These are phyloP conservation scores for Neonectria sp. DNA, from an alignment of 2,329 filamentous ascomycete species.

Conservation along the genomic window DNA sequence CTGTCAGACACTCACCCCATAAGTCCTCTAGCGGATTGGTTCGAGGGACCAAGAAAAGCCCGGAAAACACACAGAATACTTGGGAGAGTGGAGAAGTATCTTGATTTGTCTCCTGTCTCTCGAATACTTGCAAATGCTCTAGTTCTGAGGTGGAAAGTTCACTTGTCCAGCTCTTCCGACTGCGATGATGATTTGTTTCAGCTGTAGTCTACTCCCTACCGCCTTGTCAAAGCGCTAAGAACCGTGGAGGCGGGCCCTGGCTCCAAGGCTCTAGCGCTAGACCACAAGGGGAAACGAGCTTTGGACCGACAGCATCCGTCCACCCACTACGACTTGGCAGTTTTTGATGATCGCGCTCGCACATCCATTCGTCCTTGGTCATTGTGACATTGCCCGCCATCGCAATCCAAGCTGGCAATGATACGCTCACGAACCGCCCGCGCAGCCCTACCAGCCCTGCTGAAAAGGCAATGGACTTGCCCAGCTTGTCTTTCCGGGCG, in stretches of 20 bases:
- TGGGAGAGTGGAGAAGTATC: not conserved
- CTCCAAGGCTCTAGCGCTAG: slow-evolving; percentile 36
- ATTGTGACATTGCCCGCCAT: slow-evolving; percentile 31
- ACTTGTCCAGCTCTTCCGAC: not conserved
- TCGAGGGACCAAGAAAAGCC: not conserved
- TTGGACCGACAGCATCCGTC: slow-evolving; percentile 2
- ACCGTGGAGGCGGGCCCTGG: slow-evolving; percentile 40
- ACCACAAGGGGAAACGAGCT: slow-evolving; percentile 46
- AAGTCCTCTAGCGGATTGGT: not conserved
- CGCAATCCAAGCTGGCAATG: slow-evolving; percentile 45
- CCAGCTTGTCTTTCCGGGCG: slow-evolving; percentile 48
- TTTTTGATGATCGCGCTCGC: slow-evolving; percentile 33
- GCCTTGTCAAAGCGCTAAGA: slow-evolving; percentile 31
- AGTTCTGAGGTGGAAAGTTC: no score
- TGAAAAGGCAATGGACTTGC: slow-evolving; percentile 51
- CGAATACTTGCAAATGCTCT: not conserved
- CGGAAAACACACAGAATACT: no score
- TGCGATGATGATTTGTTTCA: slow-evolving; percentile 12
- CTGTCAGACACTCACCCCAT: not conserved
- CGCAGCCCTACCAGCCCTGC: slow-evolving; percentile 34
- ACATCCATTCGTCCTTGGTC: slow-evolving; percentile 13
- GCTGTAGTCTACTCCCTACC: slow-evolving; percentile 16
- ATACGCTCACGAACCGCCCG: slow-evolving; percentile 47
- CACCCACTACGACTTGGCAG: slow-evolving; percentile 15
- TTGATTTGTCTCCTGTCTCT: not conserved